Evolutionary conservation across 306 rosid species (phyloP).

Genomic region (Lathyrus sativus): DNA sequence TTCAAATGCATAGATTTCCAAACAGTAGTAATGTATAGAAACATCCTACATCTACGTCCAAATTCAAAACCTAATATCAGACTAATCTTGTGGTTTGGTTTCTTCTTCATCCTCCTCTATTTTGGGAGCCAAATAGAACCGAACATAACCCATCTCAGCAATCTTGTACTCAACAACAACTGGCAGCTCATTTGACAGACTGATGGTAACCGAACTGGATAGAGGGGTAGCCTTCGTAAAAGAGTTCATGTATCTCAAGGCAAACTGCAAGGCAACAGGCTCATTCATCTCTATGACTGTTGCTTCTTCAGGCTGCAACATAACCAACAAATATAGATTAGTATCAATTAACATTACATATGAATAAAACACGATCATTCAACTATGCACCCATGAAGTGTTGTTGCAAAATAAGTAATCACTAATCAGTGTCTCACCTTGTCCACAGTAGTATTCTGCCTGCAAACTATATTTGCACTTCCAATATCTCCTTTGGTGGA

Average conservation of each 20-base stretch:
- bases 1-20: not conserved
- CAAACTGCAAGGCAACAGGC: slow-evolving; percentile 85
- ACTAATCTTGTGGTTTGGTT: slow-evolving; percentile 41
- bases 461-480: slow-evolving; percentile 85
- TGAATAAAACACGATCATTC: not conserved
- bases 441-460: slow-evolving; percentile 89
- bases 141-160: slow-evolving; percentile 56
- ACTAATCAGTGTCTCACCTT: slow-evolving; percentile 55
- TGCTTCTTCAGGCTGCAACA: slow-evolving; percentile 62
- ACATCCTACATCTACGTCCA: not conserved
- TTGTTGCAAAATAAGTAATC: not conserved
- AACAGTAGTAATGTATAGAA: not conserved
- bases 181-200: slow-evolving; percentile 63
- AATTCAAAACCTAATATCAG: slow-evolving; percentile 4
- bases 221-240: slow-evolving; percentile 90
- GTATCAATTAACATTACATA: not conserved
- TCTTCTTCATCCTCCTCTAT: slow-evolving; percentile 86
- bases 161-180: slow-evolving; percentile 63
- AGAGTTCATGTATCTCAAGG: slow-evolving; percentile 90
- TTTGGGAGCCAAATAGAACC: slow-evolving; percentile 95
- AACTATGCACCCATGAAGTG: not conserved
- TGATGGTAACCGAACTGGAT: slow-evolving; percentile 66
- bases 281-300: slow-evolving; percentile 76
- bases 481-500: slow-evolving; percentile 95
- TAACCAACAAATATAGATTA: slow-evolving; percentile 12